These are phyloP conservation scores for Ascoidea tarda DNA, from an alignment of 805 yeast species.

Conservation along the genomic window DNA sequence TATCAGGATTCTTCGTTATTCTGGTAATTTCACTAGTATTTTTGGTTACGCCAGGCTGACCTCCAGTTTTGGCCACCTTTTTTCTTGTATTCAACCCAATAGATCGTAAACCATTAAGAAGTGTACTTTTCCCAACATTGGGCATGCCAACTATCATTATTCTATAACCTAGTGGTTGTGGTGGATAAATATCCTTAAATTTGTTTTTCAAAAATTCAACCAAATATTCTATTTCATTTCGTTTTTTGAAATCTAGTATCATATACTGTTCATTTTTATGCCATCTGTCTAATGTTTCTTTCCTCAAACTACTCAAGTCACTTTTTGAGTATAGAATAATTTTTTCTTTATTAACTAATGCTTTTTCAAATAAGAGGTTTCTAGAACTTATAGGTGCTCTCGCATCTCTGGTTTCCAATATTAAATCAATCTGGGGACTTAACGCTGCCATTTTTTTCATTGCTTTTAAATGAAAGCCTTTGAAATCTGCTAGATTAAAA, in stretches of 20 bases:
- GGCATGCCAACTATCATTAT: conserved; percentile 88
- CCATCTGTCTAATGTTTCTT: conserved; percentile 28
- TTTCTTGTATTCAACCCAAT: conserved; percentile 17
- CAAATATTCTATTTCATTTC: conserved; percentile 33
- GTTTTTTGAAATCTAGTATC: conserved; percentile 43
- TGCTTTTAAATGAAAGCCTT: conserved; percentile 84
- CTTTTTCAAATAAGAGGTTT: conserved; percentile 62
- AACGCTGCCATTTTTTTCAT: conserved; percentile 48
- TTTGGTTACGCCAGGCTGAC: conserved; percentile 82
- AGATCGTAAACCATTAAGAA: conserved; percentile 57
- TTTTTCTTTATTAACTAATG: conserved; percentile 35
- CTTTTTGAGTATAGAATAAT: conserved; percentile 67
- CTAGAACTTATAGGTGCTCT: conserved; percentile 81
- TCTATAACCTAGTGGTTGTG: conserved; percentile 75
- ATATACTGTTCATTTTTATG: conserved; percentile 33
- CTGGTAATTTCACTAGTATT: conserved; percentile 64
- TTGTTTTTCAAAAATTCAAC: conserved; percentile 33
- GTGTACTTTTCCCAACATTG: conserved; percentile 89
- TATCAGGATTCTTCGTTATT: conserved; percentile 43
- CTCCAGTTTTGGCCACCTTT: conserved; percentile 77
- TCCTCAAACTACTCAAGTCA: conserved; percentile 40
- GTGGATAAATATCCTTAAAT: conserved; percentile 35
- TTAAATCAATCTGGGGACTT: conserved; percentile 68
- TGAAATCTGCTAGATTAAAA: conserved; percentile 62
- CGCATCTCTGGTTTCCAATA: conserved; percentile 77